Conservation (phyloP, 768 basidiomycete genomes). For the Agaricus sinodeliciosus region DNA sequence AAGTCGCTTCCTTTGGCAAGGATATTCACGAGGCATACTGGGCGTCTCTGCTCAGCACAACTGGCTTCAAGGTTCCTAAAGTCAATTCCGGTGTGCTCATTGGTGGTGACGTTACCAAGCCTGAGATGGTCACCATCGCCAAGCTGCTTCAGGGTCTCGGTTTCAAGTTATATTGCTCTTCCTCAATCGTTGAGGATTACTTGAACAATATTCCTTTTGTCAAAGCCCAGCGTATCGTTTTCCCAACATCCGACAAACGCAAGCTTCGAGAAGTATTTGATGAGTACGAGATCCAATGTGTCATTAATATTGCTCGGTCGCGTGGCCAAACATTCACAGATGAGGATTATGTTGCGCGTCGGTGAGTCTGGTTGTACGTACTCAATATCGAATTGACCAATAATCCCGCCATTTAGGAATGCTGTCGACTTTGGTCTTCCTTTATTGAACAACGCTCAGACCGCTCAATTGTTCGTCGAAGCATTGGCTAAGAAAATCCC, state of each 20-base stretch:
- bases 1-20: slow-evolving; percentile 92
- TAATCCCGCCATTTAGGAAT: slow-evolving; percentile 44
- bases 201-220: slow-evolving; percentile 77
- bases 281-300: slow-evolving; percentile 90
- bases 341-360: slow-evolving; percentile 94
- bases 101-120: slow-evolving; percentile 83
- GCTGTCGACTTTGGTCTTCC: slow-evolving; percentile 95
- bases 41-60: slow-evolving; percentile 91
- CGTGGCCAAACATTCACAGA: slow-evolving; percentile 75
- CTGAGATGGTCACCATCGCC: slow-evolving; percentile 82
- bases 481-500: slow-evolving; percentile 80
- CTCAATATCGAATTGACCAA: background rate
- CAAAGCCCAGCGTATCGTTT: slow-evolving; percentile 81
- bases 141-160: slow-evolving; percentile 78
- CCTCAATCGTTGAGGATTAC: slow-evolving; percentile 69
- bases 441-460: slow-evolving; percentile 83
- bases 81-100: slow-evolving; percentile 84
- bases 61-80: slow-evolving; percentile 89
- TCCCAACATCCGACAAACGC: slow-evolving; percentile 95
- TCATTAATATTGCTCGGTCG: slow-evolving; percentile 84
- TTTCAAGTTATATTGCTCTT: slow-evolving; percentile 93
- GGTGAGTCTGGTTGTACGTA: slow-evolving; percentile 36
- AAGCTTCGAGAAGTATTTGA: slow-evolving; percentile 91
- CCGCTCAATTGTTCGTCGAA: slow-evolving; percentile 88
- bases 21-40: slow-evolving; percentile 95